These are phyloP conservation scores for Pulicaria dysenterica DNA, from an alignment of 129 eudicot species.

Conservation along the genomic window DNA sequence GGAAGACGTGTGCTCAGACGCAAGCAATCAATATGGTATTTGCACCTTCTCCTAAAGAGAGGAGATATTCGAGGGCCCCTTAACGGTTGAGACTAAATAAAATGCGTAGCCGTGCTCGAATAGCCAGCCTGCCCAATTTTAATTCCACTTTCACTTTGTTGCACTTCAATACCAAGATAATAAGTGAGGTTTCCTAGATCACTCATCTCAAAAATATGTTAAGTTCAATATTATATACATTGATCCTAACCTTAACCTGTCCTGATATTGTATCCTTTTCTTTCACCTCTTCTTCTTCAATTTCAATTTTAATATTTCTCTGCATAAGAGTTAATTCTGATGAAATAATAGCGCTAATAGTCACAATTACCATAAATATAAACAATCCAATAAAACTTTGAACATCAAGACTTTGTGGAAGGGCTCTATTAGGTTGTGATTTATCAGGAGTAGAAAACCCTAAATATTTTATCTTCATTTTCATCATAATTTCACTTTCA, in stretches of 20 bases:
- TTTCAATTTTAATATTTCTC: constrained; percentile 8
- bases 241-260: constrained; percentile 1
- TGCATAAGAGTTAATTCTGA: constrained; percentile 22
- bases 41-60: too few relatives aligned
- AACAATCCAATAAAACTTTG: constrained; percentile 29
- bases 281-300: constrained; percentile 1
- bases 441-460: constrained; percentile 15
- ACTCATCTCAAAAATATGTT: too few relatives aligned
- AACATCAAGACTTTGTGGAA: constrained; percentile 34
- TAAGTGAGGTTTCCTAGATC: too few relatives aligned
- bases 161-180: too few relatives aligned
- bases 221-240: constrained; percentile 7
- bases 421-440: background rate
- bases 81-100: too few relatives aligned
- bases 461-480: constrained; percentile 27
- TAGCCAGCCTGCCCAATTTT: too few relatives aligned
- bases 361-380: constrained; percentile 31
- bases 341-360: constrained; percentile 20
- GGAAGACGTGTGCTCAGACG: too few relatives aligned
- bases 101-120: too few relatives aligned
- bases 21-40: too few relatives aligned
- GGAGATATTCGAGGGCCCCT: too few relatives aligned
- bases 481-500: constrained; percentile 21
- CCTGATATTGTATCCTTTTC: background rate
- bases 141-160: too few relatives aligned